Evolutionary conservation across 2,329 filamentous ascomycete genomes (phyloP), one percentile per base, ranked within the genome.

Genomic region (Sclerotiophoma versabilis): DNA sequence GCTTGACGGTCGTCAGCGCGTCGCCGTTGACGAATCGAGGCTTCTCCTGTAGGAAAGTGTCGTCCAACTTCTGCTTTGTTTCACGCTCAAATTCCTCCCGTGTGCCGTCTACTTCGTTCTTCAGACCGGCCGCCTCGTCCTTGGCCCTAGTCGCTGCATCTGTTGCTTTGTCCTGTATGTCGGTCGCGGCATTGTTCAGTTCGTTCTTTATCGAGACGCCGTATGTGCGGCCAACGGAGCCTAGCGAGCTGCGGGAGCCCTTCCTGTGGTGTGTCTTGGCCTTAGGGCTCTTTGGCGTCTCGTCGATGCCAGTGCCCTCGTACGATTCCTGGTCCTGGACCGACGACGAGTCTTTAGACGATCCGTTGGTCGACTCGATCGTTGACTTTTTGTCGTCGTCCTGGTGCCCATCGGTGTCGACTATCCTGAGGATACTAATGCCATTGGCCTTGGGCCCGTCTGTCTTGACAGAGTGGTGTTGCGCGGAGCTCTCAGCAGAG

Each of bases 1-100:
- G 72, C 64, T 78, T 77, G 41, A 80, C 71, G 56, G 74, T 80
- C 17, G 75, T 77, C 59, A 83, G 65, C 33, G 75, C 73, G 42
- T 79, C 69, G 42, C 80, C 80, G 51, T 79, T 51, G 45, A 44
- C 20, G 29, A 33, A 29, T 12, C 45, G 39, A 11, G 51, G 51
- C 46, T 45, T 45, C 46, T 49, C 39, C n/a, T 49, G 51, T 34
- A 54, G 32, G 3, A 54, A 30, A 1, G n/a, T 33, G 15, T 54
- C 34, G 3, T 54, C 38, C 32, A 54, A 14, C 32, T 37, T 22
- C 20, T 36, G 19, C 15, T 12, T 33, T 10, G 26, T 19, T 14
- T 26, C 27, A 12, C 32, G 32, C 15, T 34, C 36, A 15, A 29
- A 9, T 10, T 25, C 25, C 29, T 52, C 39, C 12, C 22, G 45